These are phyloP conservation scores for Trichosphaerium sp. DNA, from an alignment of 78 protist genomes.

Conservation along the genomic window DNA sequence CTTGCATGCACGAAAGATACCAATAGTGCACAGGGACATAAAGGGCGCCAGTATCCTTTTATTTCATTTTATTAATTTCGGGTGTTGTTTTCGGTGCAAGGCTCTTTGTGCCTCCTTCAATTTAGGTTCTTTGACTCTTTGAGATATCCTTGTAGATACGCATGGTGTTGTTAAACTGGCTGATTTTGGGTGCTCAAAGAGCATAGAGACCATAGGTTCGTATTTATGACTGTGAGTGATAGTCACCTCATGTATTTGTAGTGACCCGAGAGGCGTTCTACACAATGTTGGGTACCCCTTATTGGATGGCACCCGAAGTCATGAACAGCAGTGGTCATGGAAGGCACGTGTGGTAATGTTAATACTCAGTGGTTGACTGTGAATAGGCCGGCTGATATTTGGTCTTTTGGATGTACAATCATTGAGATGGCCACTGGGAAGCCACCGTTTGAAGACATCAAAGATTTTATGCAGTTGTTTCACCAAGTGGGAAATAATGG, in stretches of 20 bases:
- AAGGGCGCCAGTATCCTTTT: slow-evolving; percentile 78
- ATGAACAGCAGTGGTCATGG: slow-evolving; percentile 56
- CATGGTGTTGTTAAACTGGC: slow-evolving; percentile 57
- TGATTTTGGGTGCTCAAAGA: slow-evolving; percentile 57
- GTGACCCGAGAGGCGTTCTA: slow-evolving; percentile 1
- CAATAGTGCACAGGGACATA: slow-evolving; percentile 78
- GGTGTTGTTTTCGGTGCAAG: no score
- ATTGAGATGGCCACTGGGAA: slow-evolving; percentile 54
- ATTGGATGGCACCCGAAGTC: slow-evolving; percentile 75
- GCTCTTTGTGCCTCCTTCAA: no score
- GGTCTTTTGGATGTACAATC: slow-evolving; percentile 59
- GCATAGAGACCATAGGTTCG: slow-evolving; percentile 1
- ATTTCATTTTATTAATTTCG: no score
- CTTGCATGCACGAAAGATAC: slow-evolving; percentile 43
- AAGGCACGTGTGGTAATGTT: neutral
- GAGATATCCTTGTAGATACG: slow-evolving; percentile 53
- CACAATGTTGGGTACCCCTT: slow-evolving; percentile 64
- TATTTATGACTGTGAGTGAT: no score
- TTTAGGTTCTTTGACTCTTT: no score
- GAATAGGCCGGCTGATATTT: slow-evolving; percentile 35
- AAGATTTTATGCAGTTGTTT: slow-evolving; percentile 35
- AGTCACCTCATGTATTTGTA: no score
- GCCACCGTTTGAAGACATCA: slow-evolving; percentile 59
- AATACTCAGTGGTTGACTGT: neutral
- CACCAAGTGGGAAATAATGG: slow-evolving; percentile 27